phyloP scores from a whole-genome alignment of 768 basidiomycete genomes.

The Leccinum truebloodii region DNA sequence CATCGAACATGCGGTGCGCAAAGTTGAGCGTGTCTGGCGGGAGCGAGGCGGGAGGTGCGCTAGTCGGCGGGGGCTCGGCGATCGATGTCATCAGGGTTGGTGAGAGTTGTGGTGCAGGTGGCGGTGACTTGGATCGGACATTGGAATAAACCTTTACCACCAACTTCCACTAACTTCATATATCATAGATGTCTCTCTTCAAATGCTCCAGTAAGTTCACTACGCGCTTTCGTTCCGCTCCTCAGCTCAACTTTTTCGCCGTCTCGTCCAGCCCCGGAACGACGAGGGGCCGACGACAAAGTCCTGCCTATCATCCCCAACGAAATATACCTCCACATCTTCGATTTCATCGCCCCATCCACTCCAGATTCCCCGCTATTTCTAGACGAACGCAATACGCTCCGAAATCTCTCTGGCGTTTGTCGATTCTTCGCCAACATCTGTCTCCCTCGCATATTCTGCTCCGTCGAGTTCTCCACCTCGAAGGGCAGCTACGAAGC shows the following conservation, averaged over 20 bases:
- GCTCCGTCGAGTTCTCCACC: background rate
- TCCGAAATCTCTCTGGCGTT: background rate
- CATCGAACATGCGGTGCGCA: constrained; percentile 74
- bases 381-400: background rate
- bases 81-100: background rate
- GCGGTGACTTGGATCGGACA: no score
- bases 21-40: constrained; percentile 44
- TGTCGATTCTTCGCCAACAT: background rate
- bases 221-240: background rate
- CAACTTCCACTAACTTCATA: no score
- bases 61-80: background rate
- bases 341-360: background rate
- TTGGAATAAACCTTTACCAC: no score
- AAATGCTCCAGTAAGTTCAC: background rate
- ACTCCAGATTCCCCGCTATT: background rate
- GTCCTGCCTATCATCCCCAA: background rate
- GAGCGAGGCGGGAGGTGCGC: constrained; percentile 14
- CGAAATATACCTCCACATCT: background rate
- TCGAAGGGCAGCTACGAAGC: no score
- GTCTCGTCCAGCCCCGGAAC: background rate
- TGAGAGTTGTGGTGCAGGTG: background rate
- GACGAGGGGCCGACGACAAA: background rate
- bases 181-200: background rate
- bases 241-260: background rate
- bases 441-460: background rate